Base-by-base conservation (phyloP, 495 filamentous ascomycete species). In the Podospora pseudoanserina region DNA sequence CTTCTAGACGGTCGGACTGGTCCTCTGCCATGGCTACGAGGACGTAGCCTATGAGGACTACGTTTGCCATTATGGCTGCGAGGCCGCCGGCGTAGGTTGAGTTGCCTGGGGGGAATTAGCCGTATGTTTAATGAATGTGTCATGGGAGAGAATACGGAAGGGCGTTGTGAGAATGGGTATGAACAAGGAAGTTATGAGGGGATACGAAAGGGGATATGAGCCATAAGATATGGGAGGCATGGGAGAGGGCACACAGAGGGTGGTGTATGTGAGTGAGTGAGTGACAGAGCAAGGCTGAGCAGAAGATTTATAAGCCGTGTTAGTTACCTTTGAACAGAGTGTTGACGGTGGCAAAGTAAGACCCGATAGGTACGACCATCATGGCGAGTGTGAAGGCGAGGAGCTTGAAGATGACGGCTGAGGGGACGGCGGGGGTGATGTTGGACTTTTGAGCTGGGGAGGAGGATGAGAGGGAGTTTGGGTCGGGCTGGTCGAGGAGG, bases 21-120 rank as follows among this genome's bases (percentile, higher is more conserved):
- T 99, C 95, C 75, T 99, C 95, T 70, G 85, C 86, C 85, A 97
- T 92, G 32, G 96, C 95, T 1, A 97, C 93, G 67, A 94, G 83
- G 63, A 98, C 87, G 79, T 98, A 99, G 18, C 87, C 89, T 67
- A 99, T 87, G 66, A 99, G 82, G 6, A 99, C 92, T 19, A 92
- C 85, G 76, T 99, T 99, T 32, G 95, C 95, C 69, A 91, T 89
- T 54, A 98, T 79, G 26, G 96, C 96, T 9, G 95, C 95, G 26
- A 88, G 79, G 11, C 87, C 93, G 5, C 93, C 95, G 4, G 93
- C 92, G 68, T 86, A 93, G 18, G 94, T 97, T 16, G 92, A 83
- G 75, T 94, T 97, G 64, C 93, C 94, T 96, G 68, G 19, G 13
- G 6, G 28, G 23, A 32, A 6, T 60, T 2, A 28, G 39, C 60